Conservation (phyloP, 1,284 basidiomycete species). For the Sporisorium reilianum region DNA sequence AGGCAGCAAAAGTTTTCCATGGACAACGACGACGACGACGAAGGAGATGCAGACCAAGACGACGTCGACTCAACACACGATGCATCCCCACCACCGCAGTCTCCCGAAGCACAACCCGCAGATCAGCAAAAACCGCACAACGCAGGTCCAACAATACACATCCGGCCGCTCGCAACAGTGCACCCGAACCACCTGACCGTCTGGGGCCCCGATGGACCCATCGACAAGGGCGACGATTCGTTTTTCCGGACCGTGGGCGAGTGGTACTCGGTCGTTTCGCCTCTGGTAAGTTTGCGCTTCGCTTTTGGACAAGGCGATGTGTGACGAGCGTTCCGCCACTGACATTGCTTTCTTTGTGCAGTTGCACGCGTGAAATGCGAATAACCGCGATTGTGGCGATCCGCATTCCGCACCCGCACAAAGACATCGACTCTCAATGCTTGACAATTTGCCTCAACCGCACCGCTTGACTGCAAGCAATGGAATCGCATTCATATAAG, state of each 20-base stretch:
- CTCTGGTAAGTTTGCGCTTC: slow-evolving; percentile 32
- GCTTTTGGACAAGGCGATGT: too few relatives aligned
- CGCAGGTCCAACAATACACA: slow-evolving; percentile 9
- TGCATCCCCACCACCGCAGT: background rate
- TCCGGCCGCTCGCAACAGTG: slow-evolving; percentile 16
- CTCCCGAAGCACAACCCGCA: background rate
- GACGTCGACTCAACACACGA: background rate
- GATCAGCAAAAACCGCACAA: background rate
- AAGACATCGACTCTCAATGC: background rate
- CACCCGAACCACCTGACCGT: slow-evolving; percentile 20
- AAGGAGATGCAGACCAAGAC: slow-evolving; percentile 13
- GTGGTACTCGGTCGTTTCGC: slow-evolving; percentile 37
- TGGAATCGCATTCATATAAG: background rate
- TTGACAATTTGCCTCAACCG: background rate
- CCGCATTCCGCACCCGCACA: background rate
- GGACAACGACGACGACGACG: slow-evolving; percentile 53
- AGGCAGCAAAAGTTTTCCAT: slow-evolving; percentile 50
- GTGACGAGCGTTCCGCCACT: too few relatives aligned
- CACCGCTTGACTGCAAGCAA: background rate
- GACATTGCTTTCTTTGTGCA: background rate
- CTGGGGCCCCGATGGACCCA: slow-evolving; percentile 51
- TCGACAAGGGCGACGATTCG: slow-evolving; percentile 50
- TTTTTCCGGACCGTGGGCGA: slow-evolving; percentile 42
- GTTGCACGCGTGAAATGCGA: background rate
- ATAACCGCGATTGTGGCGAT: background rate